phyloP scores from a whole-genome alignment of 257 asterid species.

The Lithospermum erythrorhizon region DNA sequence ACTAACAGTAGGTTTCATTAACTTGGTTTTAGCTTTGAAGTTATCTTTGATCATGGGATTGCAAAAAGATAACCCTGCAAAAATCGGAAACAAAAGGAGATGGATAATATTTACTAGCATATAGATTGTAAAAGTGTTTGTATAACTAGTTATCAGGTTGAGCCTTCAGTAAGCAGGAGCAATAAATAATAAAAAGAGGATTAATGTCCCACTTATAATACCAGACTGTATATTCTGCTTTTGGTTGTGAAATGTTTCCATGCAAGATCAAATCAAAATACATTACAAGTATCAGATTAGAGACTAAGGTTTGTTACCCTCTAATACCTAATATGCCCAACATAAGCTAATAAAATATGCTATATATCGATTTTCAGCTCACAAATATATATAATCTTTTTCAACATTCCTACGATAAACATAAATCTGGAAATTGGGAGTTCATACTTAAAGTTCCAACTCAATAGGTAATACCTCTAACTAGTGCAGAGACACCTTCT shows the following conservation, averaged over 20 bases:
- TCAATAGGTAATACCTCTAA: too few relatives aligned
- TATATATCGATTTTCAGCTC: not conserved
- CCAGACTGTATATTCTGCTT: conserved; percentile 50
- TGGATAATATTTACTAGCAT: not conserved
- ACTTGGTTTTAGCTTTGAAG: conserved; percentile 35
- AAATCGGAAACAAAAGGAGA: not conserved
- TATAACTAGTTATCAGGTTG: not conserved
- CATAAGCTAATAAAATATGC: not conserved
- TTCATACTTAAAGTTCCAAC: not conserved
- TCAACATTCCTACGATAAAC: not conserved
- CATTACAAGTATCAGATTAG: too few relatives aligned
- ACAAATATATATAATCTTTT: not conserved
- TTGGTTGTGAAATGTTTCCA: conserved; percentile 32
- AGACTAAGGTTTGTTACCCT: too few relatives aligned
- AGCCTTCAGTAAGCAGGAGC: not conserved
- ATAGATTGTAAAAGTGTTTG: not conserved
- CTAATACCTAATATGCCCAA: not conserved
- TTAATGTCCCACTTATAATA: conserved; percentile 13
- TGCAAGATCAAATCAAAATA: conserved; percentile 13
- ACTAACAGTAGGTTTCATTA: conserved; percentile 94
- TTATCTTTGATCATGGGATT: conserved; percentile 32
- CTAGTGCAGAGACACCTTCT: too few relatives aligned
- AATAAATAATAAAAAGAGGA: not conserved
- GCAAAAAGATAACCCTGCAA: conserved; percentile 49
- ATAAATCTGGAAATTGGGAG: not conserved